Evolutionary conservation across 176 grass and related monocot genomes (phyloP), one percentile per base, ranked within the genome.

Genomic region (Phragmites australis): DNA sequence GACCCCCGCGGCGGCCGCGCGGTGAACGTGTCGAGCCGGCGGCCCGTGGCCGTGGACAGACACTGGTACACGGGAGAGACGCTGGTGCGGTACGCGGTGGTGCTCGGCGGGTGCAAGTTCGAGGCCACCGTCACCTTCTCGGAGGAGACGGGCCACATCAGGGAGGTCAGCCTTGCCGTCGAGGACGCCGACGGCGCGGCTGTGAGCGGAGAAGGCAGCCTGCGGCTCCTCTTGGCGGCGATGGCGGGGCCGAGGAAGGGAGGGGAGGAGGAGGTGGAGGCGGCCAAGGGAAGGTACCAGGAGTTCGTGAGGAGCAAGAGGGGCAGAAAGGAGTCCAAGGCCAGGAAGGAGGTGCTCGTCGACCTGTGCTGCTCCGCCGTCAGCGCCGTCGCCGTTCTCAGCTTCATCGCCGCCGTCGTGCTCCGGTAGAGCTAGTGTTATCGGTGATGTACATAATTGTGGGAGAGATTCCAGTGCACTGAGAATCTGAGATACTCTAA

Each of bases 41-140:
- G 63, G 1, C 54, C 90, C 19, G 90, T 89, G 10, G 73, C 83
- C n/a, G 64, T 89, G 6, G 80, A 83, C 62, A 60, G 90, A 70
- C 90, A 84, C 86, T 92, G 86, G 90, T 86, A 89, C 90, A 92
- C 86, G 29, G 87, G 86, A 23, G 90, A 92, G 19, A 76, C 86
- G 45, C 73, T 89, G 21, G 48, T 83, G 54, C 86, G 90, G 11
- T 92, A 80, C 90, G 90, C 90, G 41, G 27, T 73, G 30, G 83
- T 89, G 61, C 53, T 80, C 6, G 69, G 48, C 54, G 81, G 68
- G 1, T 92, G 68, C 83, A 78, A 85, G 69, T 15, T 86, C 22
- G 83, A 75, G 75, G 83, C 71, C 62, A 82, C 81, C 55, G 64
- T 88, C 55, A 83, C 79, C 11, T 83, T 54, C 80, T 29, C 75